A percentile compares a stretch with the other conserved stretches of the same genome.
These are phyloP conservation scores for Cytospora piceicola DNA, from an alignment of 2,329 filamentous ascomycete genomes.

Conservation along the genomic window DNA sequence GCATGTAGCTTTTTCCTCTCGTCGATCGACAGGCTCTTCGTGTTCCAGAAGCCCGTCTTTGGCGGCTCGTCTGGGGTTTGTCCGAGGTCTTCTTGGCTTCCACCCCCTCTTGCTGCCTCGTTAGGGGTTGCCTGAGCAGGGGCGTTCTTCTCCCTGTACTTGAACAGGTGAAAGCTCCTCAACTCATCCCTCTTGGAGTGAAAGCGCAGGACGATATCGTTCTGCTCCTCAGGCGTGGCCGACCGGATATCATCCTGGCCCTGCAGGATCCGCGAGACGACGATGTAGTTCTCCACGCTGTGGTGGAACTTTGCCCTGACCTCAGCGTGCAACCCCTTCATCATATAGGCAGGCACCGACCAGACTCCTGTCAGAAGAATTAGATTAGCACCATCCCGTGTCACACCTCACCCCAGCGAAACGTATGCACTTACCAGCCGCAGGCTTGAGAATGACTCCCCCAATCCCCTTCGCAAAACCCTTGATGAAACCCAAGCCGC, in stretches of 20 bases:
- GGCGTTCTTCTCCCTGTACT: constrained; percentile 50
- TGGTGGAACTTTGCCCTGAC: constrained; percentile 71
- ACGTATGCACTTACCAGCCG: constrained; percentile 63
- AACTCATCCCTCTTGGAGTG: constrained; percentile 62
- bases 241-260: constrained; percentile 68
- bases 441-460: constrained; percentile 80
- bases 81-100: constrained; percentile 2
- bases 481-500: constrained; percentile 68
- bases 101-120: constrained; percentile 25
- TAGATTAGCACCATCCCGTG: constrained; percentile 2
- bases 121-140: constrained; percentile 38
- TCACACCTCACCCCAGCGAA: neutral
- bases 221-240: constrained; percentile 61
- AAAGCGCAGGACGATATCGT: constrained; percentile 69
- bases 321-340: constrained; percentile 81
- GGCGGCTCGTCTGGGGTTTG: constrained; percentile 34
- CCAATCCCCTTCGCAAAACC: constrained; percentile 83
- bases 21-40: constrained; percentile 52
- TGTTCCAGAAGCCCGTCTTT: constrained; percentile 53
- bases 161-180: constrained; percentile 60
- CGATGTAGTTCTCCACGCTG: constrained; percentile 78
- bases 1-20: constrained; percentile 56
- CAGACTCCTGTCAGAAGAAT: constrained; percentile 54
- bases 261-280: constrained; percentile 75
- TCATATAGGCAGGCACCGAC: constrained; percentile 77